Evolutionary conservation across 2,329 filamentous ascomycete species (phyloP).

Genomic region (Sclerotinia glacialis): DNA sequence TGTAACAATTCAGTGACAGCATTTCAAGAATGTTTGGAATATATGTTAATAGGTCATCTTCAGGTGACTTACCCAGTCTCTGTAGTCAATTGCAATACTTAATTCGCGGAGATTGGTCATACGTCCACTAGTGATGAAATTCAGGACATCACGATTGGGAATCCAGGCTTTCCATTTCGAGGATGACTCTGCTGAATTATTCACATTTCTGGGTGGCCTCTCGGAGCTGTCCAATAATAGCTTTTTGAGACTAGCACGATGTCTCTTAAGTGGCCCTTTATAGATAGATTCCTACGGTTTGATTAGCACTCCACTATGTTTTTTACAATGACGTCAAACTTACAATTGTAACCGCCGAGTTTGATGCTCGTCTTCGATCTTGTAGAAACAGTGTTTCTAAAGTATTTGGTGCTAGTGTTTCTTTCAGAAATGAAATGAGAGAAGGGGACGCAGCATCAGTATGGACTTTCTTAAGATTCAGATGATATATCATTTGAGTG

Average conservation of each 20-base stretch:
- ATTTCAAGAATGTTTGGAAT: neutral
- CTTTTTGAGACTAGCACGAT: conserved; percentile 68
- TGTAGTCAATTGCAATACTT: conserved; percentile 68
- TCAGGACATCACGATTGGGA: conserved; percentile 64
- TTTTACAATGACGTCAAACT: conserved; percentile 21
- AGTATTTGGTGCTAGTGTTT: conserved; percentile 73
- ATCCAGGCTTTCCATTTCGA: conserved; percentile 67
- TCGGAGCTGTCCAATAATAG: conserved; percentile 71
- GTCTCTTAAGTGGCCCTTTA: conserved; percentile 65
- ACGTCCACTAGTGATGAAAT: conserved; percentile 72
- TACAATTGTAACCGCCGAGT: conserved; percentile 57
- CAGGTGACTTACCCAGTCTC: conserved; percentile 68
- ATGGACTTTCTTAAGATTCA: conserved; percentile 71
- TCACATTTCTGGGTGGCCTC: conserved; percentile 44
- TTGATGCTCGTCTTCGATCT: conserved; percentile 53
- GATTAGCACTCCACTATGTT: conserved; percentile 18
- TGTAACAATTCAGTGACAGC: neutral
- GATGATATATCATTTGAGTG: conserved; percentile 51
- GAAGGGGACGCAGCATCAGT: conserved; percentile 69
- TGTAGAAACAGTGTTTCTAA: conserved; percentile 78
- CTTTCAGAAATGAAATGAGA: conserved; percentile 71
- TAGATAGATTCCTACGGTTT: conserved; percentile 59
- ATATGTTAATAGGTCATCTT: neutral
- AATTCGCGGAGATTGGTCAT: conserved; percentile 72
- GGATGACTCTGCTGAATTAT: conserved; percentile 41